Base-by-base conservation (phyloP, 129 eudicot genomes). In the Heracleum sosnowskyi region DNA sequence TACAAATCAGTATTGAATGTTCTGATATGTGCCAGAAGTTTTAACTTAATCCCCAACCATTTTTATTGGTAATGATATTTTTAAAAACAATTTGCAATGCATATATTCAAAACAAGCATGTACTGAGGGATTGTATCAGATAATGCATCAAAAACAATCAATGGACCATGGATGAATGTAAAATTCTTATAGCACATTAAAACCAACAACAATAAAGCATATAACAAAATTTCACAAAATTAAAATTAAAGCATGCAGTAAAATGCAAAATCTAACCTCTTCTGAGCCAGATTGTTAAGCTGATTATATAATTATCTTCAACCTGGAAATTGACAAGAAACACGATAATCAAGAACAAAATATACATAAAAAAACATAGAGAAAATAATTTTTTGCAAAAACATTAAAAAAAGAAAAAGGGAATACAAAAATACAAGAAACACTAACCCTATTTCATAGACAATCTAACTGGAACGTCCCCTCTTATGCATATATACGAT, bases 401-500 rank as follows among this genome's bases (percentile, higher is more conserved):
- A 2, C 68, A n/a, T 44, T 44, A 10, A 0, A n/a, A 20, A 55
- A 57, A 57, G 15, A 57, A 9, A n/a, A 0, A 57, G 11, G n/a
- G 24, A 53, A 53, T 7, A 16, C 5, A 18, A 47, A 17, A 16
- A 47, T 49, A n/a, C 31, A 3, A 60, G 0, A 10, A n/a, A 60
- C 33, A 60, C 68, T 10, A 60, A 60, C 68, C 64, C 15, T 55
- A 0, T 20, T 55, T 22, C 31, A 24, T 55, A 55, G 1, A 22
- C 26, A 55, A 55, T 24, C 8, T 24, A 55, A 0, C n/a, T 22
- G 64, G 33, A 60, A 60, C 2, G 68, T 60, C 68, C 68, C 68
- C 68, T 60, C 68, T 60, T n/a, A 60, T 60, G 68, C 24, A 60
- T 60, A 60, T 60, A 60, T 60, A 60, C 68, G 68, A 60, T 60